These are phyloP conservation scores for Pichia ethanolica DNA, from an alignment of 805 yeast genomes.

Conservation along the genomic window DNA sequence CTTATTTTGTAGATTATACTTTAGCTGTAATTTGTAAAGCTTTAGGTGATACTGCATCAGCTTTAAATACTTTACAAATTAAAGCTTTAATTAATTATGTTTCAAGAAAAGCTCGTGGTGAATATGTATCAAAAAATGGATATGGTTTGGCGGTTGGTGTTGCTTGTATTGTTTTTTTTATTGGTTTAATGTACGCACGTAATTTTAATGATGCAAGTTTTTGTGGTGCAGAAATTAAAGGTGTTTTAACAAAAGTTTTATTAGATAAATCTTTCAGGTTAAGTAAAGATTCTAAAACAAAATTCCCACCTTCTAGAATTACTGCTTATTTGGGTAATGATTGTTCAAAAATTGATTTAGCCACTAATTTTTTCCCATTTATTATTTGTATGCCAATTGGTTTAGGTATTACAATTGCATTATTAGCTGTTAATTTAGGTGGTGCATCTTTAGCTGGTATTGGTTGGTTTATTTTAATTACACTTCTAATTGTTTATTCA, in stretches of 20 bases:
- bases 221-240: slow-evolving; percentile 65
- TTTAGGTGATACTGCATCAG: slow-evolving; percentile 39
- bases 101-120: slow-evolving; percentile 39
- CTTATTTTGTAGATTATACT: slow-evolving; percentile 41
- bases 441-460: slow-evolving; percentile 67
- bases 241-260: slow-evolving; percentile 62
- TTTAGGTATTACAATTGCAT: slow-evolving; percentile 52
- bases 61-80: slow-evolving; percentile 61
- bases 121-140: slow-evolving; percentile 46
- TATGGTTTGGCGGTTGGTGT: slow-evolving; percentile 73
- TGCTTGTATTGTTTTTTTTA: slow-evolving; percentile 42
- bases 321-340: slow-evolving; percentile 80
- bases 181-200: slow-evolving; percentile 49
- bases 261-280: slow-evolving; percentile 61
- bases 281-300: slow-evolving; percentile 47
- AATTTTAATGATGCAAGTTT: slow-evolving; percentile 53
- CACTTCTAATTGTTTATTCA: slow-evolving; percentile 37
- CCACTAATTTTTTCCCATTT: slow-evolving; percentile 61
- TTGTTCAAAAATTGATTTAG: slow-evolving; percentile 70
- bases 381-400: slow-evolving; percentile 58
- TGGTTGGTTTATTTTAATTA: slow-evolving; percentile 45
- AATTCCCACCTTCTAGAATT: slow-evolving; percentile 60
- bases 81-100: slow-evolving; percentile 59
- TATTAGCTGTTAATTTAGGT: slow-evolving; percentile 64
- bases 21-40: slow-evolving; percentile 35